These are phyloP conservation scores for Austroboletus festivus DNA, from an alignment of 768 basidiomycete genomes.

Conservation along the genomic window DNA sequence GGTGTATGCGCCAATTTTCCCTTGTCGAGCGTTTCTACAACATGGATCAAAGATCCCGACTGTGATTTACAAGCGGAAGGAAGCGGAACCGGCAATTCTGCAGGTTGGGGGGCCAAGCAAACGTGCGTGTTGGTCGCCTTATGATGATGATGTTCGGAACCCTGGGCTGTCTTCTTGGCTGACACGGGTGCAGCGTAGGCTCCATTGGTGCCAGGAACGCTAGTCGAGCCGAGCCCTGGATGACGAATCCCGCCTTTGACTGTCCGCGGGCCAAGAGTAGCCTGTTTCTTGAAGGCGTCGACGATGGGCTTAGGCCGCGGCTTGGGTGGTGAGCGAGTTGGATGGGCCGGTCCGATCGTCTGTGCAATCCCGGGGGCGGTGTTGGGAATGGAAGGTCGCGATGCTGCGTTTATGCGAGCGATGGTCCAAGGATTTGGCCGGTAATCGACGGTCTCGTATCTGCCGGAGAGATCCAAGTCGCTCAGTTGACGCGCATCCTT, in stretches of 20 bases:
- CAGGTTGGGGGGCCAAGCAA: neutral
- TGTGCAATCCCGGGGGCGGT: neutral
- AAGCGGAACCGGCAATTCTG: neutral
- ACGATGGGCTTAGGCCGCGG: constrained; percentile 35
- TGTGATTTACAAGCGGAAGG: neutral
- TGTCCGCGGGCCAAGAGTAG: constrained; percentile 11
- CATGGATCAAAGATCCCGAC: neutral
- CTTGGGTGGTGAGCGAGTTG: constrained; percentile 10
- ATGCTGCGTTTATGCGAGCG: constrained; percentile 73
- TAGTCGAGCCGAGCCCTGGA: neutral
- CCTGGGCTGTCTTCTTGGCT: constrained; percentile 2
- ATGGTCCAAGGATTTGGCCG: constrained; percentile 80
- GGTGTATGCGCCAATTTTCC: constrained; percentile 16
- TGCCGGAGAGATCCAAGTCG: constrained; percentile 57
- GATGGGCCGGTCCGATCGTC: neutral
- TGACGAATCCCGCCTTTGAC: neutral
- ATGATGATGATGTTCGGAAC: neutral
- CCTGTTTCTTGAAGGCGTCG: constrained; percentile 47
- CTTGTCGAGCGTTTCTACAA: neutral
- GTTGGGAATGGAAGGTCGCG: constrained; percentile 36
- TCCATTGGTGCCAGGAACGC: neutral
- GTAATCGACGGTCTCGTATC: constrained; percentile 61
- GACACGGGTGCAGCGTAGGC: neutral
- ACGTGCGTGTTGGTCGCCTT: neutral
- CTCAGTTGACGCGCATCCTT: constrained; percentile 34